These are phyloP conservation scores for Somion occarium DNA, from an alignment of 1,284 basidiomycete genomes.

Conservation along the genomic window DNA sequence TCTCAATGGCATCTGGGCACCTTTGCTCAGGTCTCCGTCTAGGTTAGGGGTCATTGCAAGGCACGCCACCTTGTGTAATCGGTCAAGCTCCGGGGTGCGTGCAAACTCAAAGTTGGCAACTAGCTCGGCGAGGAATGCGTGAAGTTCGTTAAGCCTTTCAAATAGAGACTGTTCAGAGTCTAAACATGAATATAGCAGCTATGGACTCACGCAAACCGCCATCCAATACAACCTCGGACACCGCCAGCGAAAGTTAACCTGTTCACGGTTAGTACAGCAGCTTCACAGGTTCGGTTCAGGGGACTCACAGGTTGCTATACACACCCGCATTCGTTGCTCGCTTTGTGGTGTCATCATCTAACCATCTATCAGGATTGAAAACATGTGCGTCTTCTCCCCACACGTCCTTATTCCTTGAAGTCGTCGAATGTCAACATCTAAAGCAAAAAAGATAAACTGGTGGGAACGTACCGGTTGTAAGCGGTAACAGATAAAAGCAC, in stretches of 20 bases:
- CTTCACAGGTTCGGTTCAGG: neutral
- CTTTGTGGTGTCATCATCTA: conserved; percentile 13
- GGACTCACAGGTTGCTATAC: conserved; percentile 31
- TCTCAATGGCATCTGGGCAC: conserved; percentile 46
- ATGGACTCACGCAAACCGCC: conserved; percentile 29
- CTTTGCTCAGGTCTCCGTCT: conserved; percentile 43
- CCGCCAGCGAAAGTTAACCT: conserved; percentile 20
- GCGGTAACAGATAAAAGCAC: conserved; percentile 30
- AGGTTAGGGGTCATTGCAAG: conserved; percentile 52
- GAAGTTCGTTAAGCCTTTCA: conserved; percentile 34
- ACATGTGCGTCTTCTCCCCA: conserved; percentile 24
- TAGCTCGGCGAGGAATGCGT: conserved; percentile 44
- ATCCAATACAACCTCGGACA: conserved; percentile 28
- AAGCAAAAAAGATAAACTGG: neutral
- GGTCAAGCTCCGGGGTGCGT: conserved; percentile 34
- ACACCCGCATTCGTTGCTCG: conserved; percentile 32
- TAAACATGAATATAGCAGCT: neutral
- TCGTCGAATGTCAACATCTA: too few relatives aligned
- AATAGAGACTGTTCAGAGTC: neutral
- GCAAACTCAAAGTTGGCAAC: conserved; percentile 47
- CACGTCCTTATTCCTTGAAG: conserved; percentile 20
- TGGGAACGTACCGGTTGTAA: conserved; percentile 28
- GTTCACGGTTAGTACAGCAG: neutral
- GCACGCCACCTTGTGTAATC: conserved; percentile 44
- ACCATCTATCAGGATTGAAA: conserved; percentile 25